Conservation (phyloP, 1,284 basidiomycete species). For the Ceratobasidium papillatum region DNA sequence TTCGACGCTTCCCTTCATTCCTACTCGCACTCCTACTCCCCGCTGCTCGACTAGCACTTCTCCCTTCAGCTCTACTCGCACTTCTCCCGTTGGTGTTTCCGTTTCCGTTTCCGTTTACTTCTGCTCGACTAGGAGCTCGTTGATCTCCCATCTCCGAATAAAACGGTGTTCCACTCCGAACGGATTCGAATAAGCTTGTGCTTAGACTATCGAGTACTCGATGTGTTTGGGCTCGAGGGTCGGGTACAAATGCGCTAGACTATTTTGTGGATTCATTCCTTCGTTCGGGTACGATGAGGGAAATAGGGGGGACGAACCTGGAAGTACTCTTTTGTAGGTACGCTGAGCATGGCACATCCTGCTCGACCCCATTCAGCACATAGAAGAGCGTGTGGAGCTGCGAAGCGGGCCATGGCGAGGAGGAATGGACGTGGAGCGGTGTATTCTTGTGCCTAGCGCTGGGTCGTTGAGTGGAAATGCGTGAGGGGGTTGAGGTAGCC, state of each 20-base stretch:
- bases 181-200: conserved; percentile 40
- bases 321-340: conserved; percentile 83
- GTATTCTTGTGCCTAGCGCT: conserved; percentile 38
- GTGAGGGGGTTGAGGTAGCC: conserved; percentile 43
- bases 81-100: not conserved
- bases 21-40: not conserved
- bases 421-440: conserved; percentile 72
- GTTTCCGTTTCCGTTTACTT: not conserved
- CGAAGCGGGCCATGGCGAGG: conserved; percentile 70
- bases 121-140: not conserved
- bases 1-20: not conserved
- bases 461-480: conserved; percentile 56
- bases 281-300: not conserved
- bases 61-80: conserved; percentile 15
- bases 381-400: conserved; percentile 75
- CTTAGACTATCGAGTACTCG: conserved; percentile 23
- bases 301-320: conserved; percentile 61
- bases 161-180: conserved; percentile 40
- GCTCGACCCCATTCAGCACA: conserved; percentile 74
- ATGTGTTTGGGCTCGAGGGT: conserved; percentile 13
- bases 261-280: not conserved
- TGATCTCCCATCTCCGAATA: conserved; percentile 27
- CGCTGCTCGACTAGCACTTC: conserved; percentile 8
- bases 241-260: conserved; percentile 43
- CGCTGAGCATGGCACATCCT: conserved; percentile 78